These are phyloP conservation scores for Aspergillus sp. DNA, from an alignment of 2,329 filamentous ascomycete genomes.

Conservation along the genomic window DNA sequence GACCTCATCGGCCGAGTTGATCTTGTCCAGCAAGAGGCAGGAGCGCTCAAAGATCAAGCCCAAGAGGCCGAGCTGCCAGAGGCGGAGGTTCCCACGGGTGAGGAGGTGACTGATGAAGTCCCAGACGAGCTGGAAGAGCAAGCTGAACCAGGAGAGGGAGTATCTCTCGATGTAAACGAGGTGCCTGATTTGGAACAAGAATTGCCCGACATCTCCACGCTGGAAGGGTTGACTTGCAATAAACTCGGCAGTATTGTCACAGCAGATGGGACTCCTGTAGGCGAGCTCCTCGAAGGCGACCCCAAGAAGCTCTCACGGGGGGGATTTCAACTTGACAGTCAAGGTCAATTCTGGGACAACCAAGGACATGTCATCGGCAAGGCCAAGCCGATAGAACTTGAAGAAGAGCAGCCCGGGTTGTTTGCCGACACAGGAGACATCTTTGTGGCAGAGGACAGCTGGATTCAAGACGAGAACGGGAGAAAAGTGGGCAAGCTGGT, in stretches of 20 bases:
- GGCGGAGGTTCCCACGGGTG: too few relatives aligned
- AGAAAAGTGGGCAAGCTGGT: constrained; percentile 52
- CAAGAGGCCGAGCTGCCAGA: too few relatives aligned
- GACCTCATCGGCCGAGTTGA: constrained; percentile 20
- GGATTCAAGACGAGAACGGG: constrained; percentile 50
- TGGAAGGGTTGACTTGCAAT: constrained; percentile 44
- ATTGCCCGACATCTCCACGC: constrained; percentile 34
- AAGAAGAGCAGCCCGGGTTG: constrained; percentile 39
- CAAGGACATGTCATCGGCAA: constrained; percentile 63
- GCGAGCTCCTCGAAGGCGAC: constrained; percentile 62
- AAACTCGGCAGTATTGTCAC: constrained; percentile 47
- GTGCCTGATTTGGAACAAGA: constrained; percentile 22
- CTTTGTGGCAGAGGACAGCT: constrained; percentile 49
- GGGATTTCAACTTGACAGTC: constrained; percentile 49
- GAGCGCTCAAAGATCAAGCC: too few relatives aligned
- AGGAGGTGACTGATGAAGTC: too few relatives aligned
- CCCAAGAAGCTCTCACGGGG: constrained; percentile 58
- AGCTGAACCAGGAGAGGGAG: not conserved
- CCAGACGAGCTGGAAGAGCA: not conserved
- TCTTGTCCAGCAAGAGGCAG: too few relatives aligned
- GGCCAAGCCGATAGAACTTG: constrained; percentile 47
- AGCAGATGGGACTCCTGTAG: constrained; percentile 48
- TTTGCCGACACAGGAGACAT: constrained; percentile 50
- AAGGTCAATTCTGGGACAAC: constrained; percentile 65
- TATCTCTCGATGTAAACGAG: constrained; percentile 1